A percentile compares a stretch with the other conserved stretches of the same genome.
phyloP scores from a whole-genome alignment of 2,329 filamentous ascomycete species.

The Claviceps humidiphila region DNA sequence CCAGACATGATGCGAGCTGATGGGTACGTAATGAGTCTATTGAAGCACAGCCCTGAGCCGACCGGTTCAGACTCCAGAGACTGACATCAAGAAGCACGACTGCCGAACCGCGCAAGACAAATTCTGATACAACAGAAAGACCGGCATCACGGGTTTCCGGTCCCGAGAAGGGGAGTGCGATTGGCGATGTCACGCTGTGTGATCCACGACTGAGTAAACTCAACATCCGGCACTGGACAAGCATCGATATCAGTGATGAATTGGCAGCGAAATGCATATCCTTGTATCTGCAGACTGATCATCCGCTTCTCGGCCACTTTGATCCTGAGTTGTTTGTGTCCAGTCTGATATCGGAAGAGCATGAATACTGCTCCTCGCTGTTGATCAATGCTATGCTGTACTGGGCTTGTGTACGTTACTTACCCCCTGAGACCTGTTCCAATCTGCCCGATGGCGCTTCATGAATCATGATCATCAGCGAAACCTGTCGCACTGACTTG shows the following conservation, averaged over 20 bases:
- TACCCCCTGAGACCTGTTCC: too few species aligned
- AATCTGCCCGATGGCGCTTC: too few species aligned
- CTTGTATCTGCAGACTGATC: constrained; percentile 22
- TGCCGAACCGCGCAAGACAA: neutral
- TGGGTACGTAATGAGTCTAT: neutral
- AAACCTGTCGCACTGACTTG: neutral
- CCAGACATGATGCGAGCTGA: neutral
- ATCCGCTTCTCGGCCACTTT: constrained; percentile 24
- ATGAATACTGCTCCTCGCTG: constrained; percentile 19
- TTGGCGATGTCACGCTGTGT: constrained; percentile 8
- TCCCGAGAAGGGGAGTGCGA: too few species aligned
- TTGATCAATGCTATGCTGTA: constrained; percentile 23
- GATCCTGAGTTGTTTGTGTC: constrained; percentile 20
- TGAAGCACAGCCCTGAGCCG: too few species aligned
- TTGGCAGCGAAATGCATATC: constrained; percentile 20
- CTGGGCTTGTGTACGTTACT: constrained; percentile 19
- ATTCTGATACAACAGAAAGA: neutral
- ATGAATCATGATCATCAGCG: too few species aligned
- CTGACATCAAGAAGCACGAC: neutral
- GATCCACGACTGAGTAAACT: constrained; percentile 15
- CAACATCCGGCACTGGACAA: constrained; percentile 19
- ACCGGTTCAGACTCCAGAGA: too few species aligned
- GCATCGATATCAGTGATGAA: constrained; percentile 15
- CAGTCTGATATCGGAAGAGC: constrained; percentile 15
- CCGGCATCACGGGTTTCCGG: neutral